These are phyloP conservation scores for Trichoderma gracile DNA, from an alignment of 2,329 filamentous ascomycete genomes.

Conservation along the genomic window DNA sequence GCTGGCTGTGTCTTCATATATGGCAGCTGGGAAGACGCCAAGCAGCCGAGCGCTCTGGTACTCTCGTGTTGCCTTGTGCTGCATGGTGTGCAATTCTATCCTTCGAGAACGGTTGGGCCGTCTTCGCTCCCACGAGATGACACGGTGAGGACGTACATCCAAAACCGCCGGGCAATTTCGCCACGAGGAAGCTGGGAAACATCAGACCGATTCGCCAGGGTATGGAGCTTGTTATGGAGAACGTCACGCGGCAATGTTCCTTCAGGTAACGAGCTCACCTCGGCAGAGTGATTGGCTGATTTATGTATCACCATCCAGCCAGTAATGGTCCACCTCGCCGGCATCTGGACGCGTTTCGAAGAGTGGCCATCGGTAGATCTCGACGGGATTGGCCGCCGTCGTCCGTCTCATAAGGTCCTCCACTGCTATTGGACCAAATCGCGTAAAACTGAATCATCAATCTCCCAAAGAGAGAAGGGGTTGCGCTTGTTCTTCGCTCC, in stretches of 20 bases:
- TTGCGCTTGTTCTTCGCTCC: neutral
- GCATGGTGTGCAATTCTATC: neutral
- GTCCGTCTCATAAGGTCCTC: neutral
- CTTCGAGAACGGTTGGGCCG: neutral
- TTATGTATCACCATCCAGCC: slow-evolving; percentile 16
- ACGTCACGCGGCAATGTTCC: slow-evolving; percentile 21
- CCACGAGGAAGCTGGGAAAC: slow-evolving; percentile 1
- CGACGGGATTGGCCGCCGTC: slow-evolving; percentile 23
- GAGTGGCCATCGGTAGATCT: slow-evolving; percentile 14
- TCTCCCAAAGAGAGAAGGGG: neutral
- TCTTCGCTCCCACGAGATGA: neutral
- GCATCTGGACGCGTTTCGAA: slow-evolving; percentile 12
- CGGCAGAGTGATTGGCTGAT: slow-evolving; percentile 15
- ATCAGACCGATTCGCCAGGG: slow-evolving; percentile 1
- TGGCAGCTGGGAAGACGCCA: neutral
- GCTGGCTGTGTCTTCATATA: neutral
- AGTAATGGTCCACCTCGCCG: slow-evolving; percentile 19
- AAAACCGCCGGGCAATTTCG: neutral
- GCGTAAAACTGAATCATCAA: neutral
- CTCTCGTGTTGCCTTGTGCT: neutral
- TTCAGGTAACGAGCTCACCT: slow-evolving; percentile 1
- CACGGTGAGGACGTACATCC: neutral
- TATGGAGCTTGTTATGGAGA: neutral
- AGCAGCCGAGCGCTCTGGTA: neutral
- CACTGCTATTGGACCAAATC: slow-evolving; percentile 18